Conservation (phyloP, 2,329 filamentous ascomycete genomes). For the Cytospora piceicola region DNA sequence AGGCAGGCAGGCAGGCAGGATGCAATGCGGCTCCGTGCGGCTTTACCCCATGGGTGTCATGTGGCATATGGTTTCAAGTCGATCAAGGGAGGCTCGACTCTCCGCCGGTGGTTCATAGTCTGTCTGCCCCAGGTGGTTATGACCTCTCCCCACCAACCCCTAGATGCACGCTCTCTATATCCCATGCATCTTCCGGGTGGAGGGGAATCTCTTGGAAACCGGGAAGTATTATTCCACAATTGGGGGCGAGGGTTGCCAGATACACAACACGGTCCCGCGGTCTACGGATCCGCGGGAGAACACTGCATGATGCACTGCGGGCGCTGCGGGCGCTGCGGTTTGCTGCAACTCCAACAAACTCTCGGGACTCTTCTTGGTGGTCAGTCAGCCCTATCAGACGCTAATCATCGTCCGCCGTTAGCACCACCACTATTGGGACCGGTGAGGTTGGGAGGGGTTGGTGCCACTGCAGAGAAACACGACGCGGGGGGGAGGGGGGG, state of each 20-base stretch:
- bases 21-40: slow-evolving; percentile 10
- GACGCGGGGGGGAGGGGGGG: too few species aligned
- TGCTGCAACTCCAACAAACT: background rate
- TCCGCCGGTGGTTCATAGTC: background rate
- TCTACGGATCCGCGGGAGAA: background rate
- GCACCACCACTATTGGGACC: background rate
- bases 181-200: background rate
- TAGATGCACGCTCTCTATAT: slow-evolving; percentile 13
- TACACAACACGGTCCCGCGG: background rate
- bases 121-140: background rate
- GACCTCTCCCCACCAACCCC: too few species aligned
- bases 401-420: background rate
- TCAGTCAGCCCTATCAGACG: background rate
- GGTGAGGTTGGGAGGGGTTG: background rate
- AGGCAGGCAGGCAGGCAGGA: too few species aligned
- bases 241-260: background rate
- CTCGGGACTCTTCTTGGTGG: background rate
- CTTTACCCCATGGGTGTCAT: slow-evolving; percentile 19
- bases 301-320: background rate
- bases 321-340: background rate
- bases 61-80: slow-evolving; percentile 11
- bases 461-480: background rate
- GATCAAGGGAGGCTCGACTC: slow-evolving; percentile 12
- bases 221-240: background rate
- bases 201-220: background rate